A percentile compares a stretch with the other conserved stretches of the same genome.
phyloP scores from a whole-genome alignment of 495 filamentous ascomycete species.

The Patellaria atrata region DNA sequence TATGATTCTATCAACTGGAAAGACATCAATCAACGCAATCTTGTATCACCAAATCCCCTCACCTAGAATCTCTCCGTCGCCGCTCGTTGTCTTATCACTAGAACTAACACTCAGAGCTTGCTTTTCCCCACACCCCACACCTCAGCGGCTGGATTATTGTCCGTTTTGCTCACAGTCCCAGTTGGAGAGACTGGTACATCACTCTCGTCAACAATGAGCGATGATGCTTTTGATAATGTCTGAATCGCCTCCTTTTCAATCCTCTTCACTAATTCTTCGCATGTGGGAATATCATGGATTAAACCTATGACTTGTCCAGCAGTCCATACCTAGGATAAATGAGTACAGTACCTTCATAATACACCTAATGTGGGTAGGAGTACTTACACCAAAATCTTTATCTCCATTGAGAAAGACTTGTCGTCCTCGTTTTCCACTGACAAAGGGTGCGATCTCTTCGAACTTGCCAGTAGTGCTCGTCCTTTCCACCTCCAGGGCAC shows the following conservation, averaged over 20 bases:
- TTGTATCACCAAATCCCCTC: too few relatives aligned
- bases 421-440: slow-evolving; percentile 82
- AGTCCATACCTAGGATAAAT: slow-evolving; percentile 43
- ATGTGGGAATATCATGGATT: slow-evolving; percentile 56
- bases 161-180: slow-evolving; percentile 17
- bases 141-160: slow-evolving; percentile 28
- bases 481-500: slow-evolving; percentile 68
- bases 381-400: slow-evolving; percentile 71
- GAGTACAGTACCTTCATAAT: background rate
- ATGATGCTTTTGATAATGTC: slow-evolving; percentile 19
- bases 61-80: too few relatives aligned
- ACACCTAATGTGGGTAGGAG: background rate
- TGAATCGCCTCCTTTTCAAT: slow-evolving; percentile 54
- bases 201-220: slow-evolving; percentile 22
- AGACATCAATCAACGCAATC: too few relatives aligned
- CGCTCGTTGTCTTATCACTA: too few relatives aligned
- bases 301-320: slow-evolving; percentile 57
- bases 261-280: slow-evolving; percentile 38
- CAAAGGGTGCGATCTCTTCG: slow-evolving; percentile 72
- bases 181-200: slow-evolving; percentile 15
- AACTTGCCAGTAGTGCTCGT: slow-evolving; percentile 84
- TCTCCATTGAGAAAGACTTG: slow-evolving; percentile 91
- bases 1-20: too few relatives aligned
- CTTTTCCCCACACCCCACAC: slow-evolving; percentile 31
- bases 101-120: slow-evolving; percentile 26